These are phyloP conservation scores for Erodium maritimum DNA, from an alignment of 345 rosid species.

Conservation along the genomic window DNA sequence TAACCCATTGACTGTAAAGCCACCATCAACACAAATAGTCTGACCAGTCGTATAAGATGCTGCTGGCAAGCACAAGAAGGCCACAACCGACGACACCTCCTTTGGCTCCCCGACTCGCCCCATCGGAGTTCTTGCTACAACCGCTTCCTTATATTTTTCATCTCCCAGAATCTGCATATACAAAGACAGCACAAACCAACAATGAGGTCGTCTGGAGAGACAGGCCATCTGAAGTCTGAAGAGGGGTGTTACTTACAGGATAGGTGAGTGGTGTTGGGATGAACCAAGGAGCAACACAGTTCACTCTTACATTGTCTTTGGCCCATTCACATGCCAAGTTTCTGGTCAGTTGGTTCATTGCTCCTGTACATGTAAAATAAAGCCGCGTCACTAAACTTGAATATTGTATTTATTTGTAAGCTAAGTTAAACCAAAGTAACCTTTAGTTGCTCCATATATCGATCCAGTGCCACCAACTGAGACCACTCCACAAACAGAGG, in stretches of 20 bases:
- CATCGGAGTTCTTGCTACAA: slow-evolving; percentile 30
- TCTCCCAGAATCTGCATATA: neutral
- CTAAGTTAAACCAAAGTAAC: neutral
- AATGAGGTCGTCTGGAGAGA: too few species aligned
- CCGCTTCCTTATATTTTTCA: slow-evolving; percentile 8
- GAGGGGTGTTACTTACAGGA: slow-evolving; percentile 1
- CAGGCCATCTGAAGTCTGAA: too few species aligned
- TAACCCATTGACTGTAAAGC: slow-evolving; percentile 5
- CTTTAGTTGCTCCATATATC: slow-evolving; percentile 4
- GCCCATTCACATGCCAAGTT: slow-evolving; percentile 50
- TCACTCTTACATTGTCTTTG: slow-evolving; percentile 32
- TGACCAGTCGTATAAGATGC: slow-evolving; percentile 63
- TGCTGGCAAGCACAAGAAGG: slow-evolving; percentile 47
- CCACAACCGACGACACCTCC: slow-evolving; percentile 44
- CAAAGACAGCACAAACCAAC: neutral
- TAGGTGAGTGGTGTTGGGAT: slow-evolving; percentile 12
- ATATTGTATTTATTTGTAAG: neutral
- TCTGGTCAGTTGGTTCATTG: slow-evolving; percentile 27
- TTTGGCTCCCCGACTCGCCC: slow-evolving; percentile 37
- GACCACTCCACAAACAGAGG: neutral
- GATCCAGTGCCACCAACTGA: neutral
- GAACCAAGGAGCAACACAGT: slow-evolving; percentile 29
- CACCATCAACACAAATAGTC: slow-evolving; percentile 19
- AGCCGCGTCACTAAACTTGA: too few species aligned
- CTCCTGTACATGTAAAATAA: slow-evolving; percentile 15